Evolutionary conservation across 2,329 filamentous ascomycete species (phyloP).

Genomic region (Botrytis hyacinthi): DNA sequence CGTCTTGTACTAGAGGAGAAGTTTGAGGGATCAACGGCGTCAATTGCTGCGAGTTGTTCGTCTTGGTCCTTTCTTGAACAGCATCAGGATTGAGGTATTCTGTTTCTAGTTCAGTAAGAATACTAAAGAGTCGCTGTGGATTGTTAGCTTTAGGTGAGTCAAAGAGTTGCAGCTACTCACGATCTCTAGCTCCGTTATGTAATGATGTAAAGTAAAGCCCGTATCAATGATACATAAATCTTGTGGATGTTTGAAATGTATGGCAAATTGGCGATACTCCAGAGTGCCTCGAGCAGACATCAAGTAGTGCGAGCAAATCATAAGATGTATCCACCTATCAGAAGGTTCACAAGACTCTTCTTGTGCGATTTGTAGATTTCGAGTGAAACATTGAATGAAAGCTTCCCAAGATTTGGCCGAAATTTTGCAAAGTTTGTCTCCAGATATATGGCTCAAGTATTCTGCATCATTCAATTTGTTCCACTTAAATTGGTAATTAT

Average conservation of each 20-base stretch:
- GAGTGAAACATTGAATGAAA: slow-evolving; percentile 15
- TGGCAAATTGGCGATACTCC: background rate
- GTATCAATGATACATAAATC: background rate
- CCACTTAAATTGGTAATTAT: slow-evolving; percentile 12
- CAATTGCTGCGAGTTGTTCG: background rate
- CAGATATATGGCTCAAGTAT: background rate
- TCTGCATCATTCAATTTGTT: slow-evolving; percentile 1
- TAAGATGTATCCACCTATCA: slow-evolving; percentile 14
- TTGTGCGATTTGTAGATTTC: slow-evolving; percentile 5
- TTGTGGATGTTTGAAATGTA: background rate
- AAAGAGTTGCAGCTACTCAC: background rate
- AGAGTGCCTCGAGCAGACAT: slow-evolving; percentile 1
- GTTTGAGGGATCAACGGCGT: background rate
- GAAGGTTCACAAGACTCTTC: background rate
- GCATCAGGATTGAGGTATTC: slow-evolving; percentile 3
- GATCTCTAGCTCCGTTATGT: slow-evolving; percentile 14
- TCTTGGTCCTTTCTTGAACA: background rate
- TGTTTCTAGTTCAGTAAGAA: slow-evolving; percentile 4
- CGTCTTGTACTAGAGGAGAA: background rate
- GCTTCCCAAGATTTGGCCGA: background rate
- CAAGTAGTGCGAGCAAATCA: slow-evolving; percentile 16
- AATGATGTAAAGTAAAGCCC: slow-evolving; percentile 13
- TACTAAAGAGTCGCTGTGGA: slow-evolving; percentile 4
- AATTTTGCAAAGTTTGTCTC: background rate
- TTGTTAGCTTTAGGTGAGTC: background rate